Evolutionary conservation across 306 rosid species (phyloP).

Genomic region (Cyamopsis tetragonoloba): DNA sequence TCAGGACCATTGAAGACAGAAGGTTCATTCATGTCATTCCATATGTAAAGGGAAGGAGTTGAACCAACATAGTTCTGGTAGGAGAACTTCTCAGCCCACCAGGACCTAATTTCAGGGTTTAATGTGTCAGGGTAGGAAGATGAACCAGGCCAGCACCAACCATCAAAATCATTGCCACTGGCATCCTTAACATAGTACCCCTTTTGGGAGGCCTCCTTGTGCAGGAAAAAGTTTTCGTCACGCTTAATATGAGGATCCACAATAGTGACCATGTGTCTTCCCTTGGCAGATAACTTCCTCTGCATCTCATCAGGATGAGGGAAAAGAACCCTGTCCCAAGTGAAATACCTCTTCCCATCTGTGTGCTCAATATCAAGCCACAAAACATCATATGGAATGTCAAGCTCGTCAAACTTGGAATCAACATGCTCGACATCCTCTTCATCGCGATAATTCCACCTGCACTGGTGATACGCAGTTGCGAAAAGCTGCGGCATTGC

Average conservation of each 20-base stretch:
- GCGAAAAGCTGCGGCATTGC: slow-evolving; percentile 89
- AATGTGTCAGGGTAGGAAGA: slow-evolving; percentile 77
- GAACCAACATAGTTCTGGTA: slow-evolving; percentile 72
- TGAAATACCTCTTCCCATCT: slow-evolving; percentile 82
- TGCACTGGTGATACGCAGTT: slow-evolving; percentile 79
- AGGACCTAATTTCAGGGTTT: slow-evolving; percentile 74
- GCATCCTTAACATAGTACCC: slow-evolving; percentile 95
- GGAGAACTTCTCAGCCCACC: slow-evolving; percentile 91
- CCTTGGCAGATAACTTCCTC: slow-evolving; percentile 68
- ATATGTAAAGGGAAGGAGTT: slow-evolving; percentile 85
- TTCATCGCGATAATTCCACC: slow-evolving; percentile 97
- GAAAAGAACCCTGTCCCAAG: slow-evolving; percentile 78
- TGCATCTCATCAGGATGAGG: slow-evolving; percentile 98
- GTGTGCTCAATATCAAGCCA: slow-evolving; percentile 99
- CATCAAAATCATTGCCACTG: slow-evolving; percentile 77
- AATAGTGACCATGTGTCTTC: slow-evolving; percentile 89
- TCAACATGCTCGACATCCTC: slow-evolving; percentile 94
- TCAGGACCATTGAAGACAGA: slow-evolving; percentile 99
- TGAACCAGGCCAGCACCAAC: slow-evolving; percentile 99
- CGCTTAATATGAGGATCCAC: slow-evolving; percentile 97
- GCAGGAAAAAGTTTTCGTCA: slow-evolving; percentile 59
- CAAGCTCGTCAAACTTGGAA: slow-evolving; percentile 77
- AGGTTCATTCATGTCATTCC: slow-evolving; percentile 99
- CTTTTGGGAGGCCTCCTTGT: slow-evolving; percentile 72
- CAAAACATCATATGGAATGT: slow-evolving; percentile 92